phyloP scores from a whole-genome alignment of 768 basidiomycete species.

The Pisolithus microcarpus region DNA sequence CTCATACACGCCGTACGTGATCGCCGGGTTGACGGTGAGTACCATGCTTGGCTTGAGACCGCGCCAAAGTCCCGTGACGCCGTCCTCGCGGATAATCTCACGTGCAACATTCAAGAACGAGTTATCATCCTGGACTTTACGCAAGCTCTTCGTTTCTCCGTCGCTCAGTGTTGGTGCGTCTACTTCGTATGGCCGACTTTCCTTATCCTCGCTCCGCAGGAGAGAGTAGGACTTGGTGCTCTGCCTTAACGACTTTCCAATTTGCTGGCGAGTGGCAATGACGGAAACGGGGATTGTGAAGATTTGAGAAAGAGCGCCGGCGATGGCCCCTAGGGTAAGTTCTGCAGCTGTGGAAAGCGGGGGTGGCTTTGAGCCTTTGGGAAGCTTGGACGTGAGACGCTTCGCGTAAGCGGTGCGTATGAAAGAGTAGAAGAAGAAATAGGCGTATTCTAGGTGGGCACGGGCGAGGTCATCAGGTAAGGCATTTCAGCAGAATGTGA shows the following conservation, averaged over 20 bases:
- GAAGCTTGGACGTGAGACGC: conserved; percentile 52
- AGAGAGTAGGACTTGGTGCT: background rate
- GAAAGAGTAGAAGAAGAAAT: conserved; percentile 98
- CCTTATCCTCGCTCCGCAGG: background rate
- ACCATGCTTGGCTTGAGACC: conserved; percentile 89
- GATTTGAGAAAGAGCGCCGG: conserved; percentile 91
- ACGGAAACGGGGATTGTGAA: conserved; percentile 98
- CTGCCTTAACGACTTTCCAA: conserved; percentile 42
- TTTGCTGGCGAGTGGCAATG: conserved; percentile 95
- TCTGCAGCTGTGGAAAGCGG: conserved; percentile 72
- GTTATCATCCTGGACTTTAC: conserved; percentile 37
- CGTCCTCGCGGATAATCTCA: conserved; percentile 87
- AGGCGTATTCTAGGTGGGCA: conserved; percentile 75
- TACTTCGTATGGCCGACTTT: background rate
- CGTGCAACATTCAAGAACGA: conserved; percentile 74
- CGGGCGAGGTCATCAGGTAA: background rate
- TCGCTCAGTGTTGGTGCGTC: background rate
- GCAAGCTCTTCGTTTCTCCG: conserved; percentile 5
- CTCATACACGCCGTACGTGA: conserved; percentile 94
- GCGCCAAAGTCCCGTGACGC: conserved; percentile 83
- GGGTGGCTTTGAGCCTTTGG: conserved; percentile 53
- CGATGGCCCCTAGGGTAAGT: conserved; percentile 80
- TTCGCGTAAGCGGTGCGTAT: conserved; percentile 79
- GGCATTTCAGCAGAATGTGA: background rate
- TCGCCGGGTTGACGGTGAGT: conserved; percentile 95